Evolutionary conservation across 345 rosid genomes (phyloP).

Genomic region (Bruguiera gymnorhiza): DNA sequence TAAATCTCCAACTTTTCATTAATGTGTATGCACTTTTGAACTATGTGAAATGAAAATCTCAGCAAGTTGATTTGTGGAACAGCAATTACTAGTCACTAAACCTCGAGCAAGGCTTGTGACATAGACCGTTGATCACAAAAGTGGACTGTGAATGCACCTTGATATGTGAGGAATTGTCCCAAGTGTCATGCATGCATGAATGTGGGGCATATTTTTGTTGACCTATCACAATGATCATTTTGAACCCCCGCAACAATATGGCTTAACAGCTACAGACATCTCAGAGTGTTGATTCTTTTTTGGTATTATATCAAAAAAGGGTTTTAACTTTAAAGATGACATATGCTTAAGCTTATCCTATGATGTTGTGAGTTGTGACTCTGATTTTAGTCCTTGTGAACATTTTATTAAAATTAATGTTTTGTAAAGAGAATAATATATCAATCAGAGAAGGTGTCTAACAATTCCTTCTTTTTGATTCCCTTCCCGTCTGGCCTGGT

Average conservation of each 20-base stretch:
- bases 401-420: not conserved
- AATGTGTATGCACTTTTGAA: not conserved
- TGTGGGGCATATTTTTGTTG: not conserved
- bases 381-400: too few species aligned
- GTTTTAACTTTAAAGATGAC: not conserved
- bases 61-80: not conserved
- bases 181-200: not conserved
- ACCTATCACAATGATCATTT: not conserved
- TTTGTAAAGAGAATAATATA: not conserved
- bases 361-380: not conserved
- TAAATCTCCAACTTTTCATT: too few species aligned
- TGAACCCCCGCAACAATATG: not conserved
- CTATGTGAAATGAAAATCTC: not conserved
- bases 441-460: not conserved
- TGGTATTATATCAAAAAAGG: not conserved
- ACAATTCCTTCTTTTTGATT: not conserved
- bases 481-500: not conserved
- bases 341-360: not conserved
- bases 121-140: not conserved
- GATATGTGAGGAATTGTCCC: not conserved
- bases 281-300: not conserved
- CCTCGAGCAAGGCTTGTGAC: not conserved
- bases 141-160: not conserved
- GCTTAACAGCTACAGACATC: not conserved
- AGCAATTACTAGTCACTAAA: not conserved